phyloP scores from a whole-genome alignment of 2,329 filamentous ascomycete genomes.

The Pestalotiopsis sp. region DNA sequence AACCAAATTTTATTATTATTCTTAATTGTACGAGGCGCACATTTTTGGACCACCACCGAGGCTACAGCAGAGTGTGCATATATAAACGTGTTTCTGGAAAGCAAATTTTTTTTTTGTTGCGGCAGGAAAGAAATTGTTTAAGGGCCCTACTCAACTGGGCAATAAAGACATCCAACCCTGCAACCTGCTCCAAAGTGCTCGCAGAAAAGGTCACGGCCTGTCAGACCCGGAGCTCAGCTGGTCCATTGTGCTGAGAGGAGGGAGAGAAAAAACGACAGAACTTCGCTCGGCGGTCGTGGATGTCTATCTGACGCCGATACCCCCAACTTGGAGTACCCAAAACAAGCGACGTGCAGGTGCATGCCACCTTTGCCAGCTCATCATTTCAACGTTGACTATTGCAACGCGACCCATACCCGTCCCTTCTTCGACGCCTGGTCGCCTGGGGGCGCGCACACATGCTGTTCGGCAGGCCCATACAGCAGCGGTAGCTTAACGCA shows the following conservation, averaged over 20 bases:
- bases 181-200: neutral
- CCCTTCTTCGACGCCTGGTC: conserved; percentile 37
- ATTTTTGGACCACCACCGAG: neutral
- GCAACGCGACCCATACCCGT: conserved; percentile 41
- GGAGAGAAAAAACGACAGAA: neutral
- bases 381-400: conserved; percentile 40
- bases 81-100: neutral
- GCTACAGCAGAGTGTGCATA: neutral
- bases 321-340: conserved; percentile 34
- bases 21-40: neutral
- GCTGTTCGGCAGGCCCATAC: conserved; percentile 13
- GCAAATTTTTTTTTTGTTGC: neutral
- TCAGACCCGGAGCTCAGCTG: conserved; percentile 1
- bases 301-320: conserved; percentile 13
- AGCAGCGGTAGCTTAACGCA: conserved; percentile 32
- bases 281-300: conserved; percentile 10
- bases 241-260: conserved; percentile 1
- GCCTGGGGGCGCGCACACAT: conserved; percentile 25
- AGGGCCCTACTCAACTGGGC: neutral
- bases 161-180: neutral
- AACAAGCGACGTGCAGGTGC: conserved; percentile 46
- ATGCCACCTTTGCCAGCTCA: conserved; percentile 42
- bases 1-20: neutral
- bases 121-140: neutral
- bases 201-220: neutral